phyloP scores from a whole-genome alignment of 208 protist genomes.

The Acanthamoeba royreba region DNA sequence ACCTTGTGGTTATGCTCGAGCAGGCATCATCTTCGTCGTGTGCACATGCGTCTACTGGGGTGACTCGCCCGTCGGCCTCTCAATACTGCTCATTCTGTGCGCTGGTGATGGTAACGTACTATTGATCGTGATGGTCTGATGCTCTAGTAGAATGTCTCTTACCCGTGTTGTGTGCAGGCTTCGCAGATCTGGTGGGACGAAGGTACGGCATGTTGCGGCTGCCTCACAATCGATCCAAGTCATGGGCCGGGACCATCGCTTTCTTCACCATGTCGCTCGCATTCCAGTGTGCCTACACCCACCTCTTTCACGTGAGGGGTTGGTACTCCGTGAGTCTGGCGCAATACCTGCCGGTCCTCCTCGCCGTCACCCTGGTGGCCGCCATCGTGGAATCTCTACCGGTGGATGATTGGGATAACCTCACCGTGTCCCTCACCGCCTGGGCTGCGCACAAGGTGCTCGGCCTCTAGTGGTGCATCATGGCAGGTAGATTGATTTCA shows the following conservation, averaged over 20 bases:
- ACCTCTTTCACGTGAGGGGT: not conserved
- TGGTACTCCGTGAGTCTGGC: not conserved
- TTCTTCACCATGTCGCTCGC: not conserved
- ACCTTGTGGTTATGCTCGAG: too few species aligned
- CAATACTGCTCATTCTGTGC: not conserved
- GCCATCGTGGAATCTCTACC: not conserved
- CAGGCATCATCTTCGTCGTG: not conserved
- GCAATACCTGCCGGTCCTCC: not conserved
- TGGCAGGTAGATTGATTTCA: too few species aligned
- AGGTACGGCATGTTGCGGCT: not conserved
- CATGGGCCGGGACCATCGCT: not conserved
- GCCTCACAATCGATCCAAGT: not conserved
- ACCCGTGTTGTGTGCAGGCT: not conserved
- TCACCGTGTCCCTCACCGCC: not conserved
- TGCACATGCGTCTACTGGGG: constrained; percentile 15
- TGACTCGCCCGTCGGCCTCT: not conserved
- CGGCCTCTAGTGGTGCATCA: too few species aligned
- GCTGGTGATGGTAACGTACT: not conserved
- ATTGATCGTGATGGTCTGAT: not conserved
- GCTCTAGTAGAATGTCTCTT: not conserved
- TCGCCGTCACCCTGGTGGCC: not conserved
- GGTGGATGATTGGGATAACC: not conserved
- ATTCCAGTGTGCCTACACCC: not conserved
- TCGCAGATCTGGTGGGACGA: not conserved
- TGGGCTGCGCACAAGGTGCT: not conserved